A percentile compares a stretch with the other conserved stretches of the same genome.
These are phyloP conservation scores for Schwanniomyces sp. DNA, from an alignment of 805 yeast species.

Conservation along the genomic window DNA sequence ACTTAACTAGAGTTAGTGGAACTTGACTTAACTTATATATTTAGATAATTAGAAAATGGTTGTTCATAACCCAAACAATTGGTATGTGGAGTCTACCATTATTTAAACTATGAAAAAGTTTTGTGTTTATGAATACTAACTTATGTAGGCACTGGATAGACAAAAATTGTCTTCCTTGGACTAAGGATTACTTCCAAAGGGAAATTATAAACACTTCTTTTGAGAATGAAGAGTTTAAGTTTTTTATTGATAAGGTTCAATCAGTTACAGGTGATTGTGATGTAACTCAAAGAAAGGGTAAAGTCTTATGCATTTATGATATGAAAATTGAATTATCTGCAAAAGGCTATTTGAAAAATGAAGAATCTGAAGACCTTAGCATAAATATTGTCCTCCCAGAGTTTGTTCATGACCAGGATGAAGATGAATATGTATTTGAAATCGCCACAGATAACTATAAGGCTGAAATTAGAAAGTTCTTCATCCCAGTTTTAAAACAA, in stretches of 20 bases:
- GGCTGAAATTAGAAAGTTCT: conserved; percentile 43
- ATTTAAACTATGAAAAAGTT: background rate
- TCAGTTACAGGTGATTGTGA: conserved; percentile 70
- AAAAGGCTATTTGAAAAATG: conserved; percentile 37
- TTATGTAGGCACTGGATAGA: conserved; percentile 67
- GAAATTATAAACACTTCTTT: conserved; percentile 30
- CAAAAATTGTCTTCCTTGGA: conserved; percentile 66
- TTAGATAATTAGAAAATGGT: conserved; percentile 43
- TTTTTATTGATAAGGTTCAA: conserved; percentile 39
- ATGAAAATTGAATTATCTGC: conserved; percentile 53
- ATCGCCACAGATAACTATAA: conserved; percentile 38
- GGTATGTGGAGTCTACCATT: conserved; percentile 35
- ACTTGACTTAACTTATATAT: background rate
- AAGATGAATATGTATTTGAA: conserved; percentile 58
- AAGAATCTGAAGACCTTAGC: conserved; percentile 24
- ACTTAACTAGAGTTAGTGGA: background rate
- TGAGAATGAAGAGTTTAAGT: conserved; percentile 22
- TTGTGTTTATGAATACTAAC: background rate
- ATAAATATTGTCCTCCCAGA: conserved; percentile 59
- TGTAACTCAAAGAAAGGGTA: conserved; percentile 82
- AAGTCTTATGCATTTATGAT: conserved; percentile 74
- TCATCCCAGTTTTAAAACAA: conserved; percentile 52
- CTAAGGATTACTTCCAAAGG: conserved; percentile 48
- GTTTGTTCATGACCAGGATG: conserved; percentile 75
- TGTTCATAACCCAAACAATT: conserved; percentile 70